phyloP scores from a whole-genome alignment of 2,329 filamentous ascomycete species.

The Aspergillus bombycis region DNA sequence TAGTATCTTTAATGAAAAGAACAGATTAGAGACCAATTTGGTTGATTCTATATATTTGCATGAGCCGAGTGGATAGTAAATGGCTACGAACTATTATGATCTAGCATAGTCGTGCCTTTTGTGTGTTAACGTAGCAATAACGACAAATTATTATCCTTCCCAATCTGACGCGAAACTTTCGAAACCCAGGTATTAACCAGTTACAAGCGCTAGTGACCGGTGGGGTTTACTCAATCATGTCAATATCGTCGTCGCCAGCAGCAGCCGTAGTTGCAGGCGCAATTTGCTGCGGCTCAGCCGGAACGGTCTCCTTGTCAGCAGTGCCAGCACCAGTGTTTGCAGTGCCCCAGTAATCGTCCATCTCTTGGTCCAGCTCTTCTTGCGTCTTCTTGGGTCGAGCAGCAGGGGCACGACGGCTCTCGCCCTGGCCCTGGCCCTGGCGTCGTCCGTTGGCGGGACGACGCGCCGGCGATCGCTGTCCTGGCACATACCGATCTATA shows the following conservation, averaged over 20 bases:
- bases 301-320: constrained; percentile 37
- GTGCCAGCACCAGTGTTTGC: constrained; percentile 42
- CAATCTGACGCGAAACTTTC: background rate
- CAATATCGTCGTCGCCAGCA: constrained; percentile 60
- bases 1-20: background rate
- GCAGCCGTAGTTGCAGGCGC: constrained; percentile 38
- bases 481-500: constrained; percentile 80
- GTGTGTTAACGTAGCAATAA: background rate
- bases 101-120: background rate
- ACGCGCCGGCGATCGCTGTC: constrained; percentile 49
- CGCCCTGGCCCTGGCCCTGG: constrained; percentile 25
- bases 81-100: background rate
- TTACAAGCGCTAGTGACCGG: constrained; percentile 1
- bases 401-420: constrained; percentile 51
- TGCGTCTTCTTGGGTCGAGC: constrained; percentile 77
- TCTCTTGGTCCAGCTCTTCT: constrained; percentile 92
- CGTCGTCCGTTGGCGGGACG: constrained; percentile 54
- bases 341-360: constrained; percentile 85
- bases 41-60: background rate
- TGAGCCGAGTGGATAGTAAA: background rate
- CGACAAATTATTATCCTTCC: background rate
- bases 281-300: constrained; percentile 27
- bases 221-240: constrained; percentile 66
- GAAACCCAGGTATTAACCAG: background rate
- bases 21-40: background rate